These are phyloP conservation scores for Penicillium sclerotigenum DNA, from an alignment of 2,329 filamentous ascomycete genomes.

Conservation along the genomic window DNA sequence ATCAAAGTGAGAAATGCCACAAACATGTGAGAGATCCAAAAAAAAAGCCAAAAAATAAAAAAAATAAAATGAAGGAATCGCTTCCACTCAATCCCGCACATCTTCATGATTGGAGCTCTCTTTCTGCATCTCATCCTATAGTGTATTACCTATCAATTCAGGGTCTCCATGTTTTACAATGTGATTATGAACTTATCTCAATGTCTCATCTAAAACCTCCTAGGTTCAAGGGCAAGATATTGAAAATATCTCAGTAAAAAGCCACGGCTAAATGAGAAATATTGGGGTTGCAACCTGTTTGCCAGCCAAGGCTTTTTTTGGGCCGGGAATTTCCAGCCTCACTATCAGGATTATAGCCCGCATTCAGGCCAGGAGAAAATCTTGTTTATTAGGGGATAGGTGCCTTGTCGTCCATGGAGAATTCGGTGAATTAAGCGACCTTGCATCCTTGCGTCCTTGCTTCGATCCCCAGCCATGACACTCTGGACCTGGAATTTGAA, in stretches of 20 bases:
- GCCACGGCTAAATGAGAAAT: conserved; percentile 5
- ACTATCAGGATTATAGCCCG: not conserved
- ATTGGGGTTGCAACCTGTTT: not conserved
- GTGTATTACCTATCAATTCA: not conserved
- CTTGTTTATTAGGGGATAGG: not conserved
- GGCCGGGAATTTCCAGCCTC: not conserved
- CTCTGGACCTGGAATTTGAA: not conserved
- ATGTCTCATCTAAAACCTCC: not conserved
- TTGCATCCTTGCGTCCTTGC: not conserved
- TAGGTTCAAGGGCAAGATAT: not conserved
- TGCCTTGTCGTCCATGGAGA: not conserved
- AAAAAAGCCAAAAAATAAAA: no score
- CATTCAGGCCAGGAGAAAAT: not conserved
- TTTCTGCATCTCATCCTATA: not conserved
- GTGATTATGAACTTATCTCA: not conserved
- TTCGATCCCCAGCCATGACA: not conserved
- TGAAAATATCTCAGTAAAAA: not conserved
- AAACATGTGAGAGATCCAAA: not conserved
- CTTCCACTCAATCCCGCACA: not conserved
- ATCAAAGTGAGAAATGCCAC: not conserved
- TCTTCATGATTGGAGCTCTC: not conserved
- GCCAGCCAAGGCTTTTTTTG: not conserved
- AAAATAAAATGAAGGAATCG: no score
- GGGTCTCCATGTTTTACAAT: not conserved
- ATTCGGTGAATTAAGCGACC: not conserved